Evolutionary conservation across 768 basidiomycete species (phyloP), one percentile per base, ranked within the genome.

Genomic region (Mycena belliarum): DNA sequence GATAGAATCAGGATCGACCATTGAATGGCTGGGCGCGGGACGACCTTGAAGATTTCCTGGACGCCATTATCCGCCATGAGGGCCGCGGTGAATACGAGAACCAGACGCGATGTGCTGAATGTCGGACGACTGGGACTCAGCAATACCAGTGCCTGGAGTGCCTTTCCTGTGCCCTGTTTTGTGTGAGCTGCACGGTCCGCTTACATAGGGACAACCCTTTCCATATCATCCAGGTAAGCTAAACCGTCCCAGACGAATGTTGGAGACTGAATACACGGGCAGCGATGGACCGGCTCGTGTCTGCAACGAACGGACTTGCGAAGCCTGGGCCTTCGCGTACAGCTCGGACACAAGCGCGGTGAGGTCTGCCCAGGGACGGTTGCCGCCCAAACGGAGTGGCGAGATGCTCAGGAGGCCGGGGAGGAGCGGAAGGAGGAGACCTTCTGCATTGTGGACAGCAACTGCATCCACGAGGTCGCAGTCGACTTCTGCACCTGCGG

Each of bases 401-500:
- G 12, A 40, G 14, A 25, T 3, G n/a, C 24, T 2, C 62, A 61
- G 0, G 25, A 29, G 16, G 43, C 54, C 28, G 59, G 70, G 37
- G 57, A 66, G n/a, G n/a, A n/a, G n/a, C n/a, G n/a, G n/a, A n/a
- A n/a, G n/a, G n/a, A n/a, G n/a, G n/a, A n/a, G n/a, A n/a, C n/a
- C n/a, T 72, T 75, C 50, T 51, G 65, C 8, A 47, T 75, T 6
- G 63, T 73, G 21, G 61, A 68, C 44, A 15, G 26, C 23, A 54
- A 70, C 44, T 55, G 59, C 1, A 54, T 74, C 21, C 72, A 74
- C 37, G 49, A 55, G 4, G 67, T 75, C 3, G 58, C 42, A 0
- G n/a, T 76, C 0, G 68, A 72, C 41, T 76, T 66, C 45, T 76
- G 74, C 60, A 65, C 60, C 0, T 76, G 74, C n/a, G 52, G 59